Evolutionary conservation across 805 yeast genomes (phyloP).

Genomic region (Starmerella riodocensis): DNA sequence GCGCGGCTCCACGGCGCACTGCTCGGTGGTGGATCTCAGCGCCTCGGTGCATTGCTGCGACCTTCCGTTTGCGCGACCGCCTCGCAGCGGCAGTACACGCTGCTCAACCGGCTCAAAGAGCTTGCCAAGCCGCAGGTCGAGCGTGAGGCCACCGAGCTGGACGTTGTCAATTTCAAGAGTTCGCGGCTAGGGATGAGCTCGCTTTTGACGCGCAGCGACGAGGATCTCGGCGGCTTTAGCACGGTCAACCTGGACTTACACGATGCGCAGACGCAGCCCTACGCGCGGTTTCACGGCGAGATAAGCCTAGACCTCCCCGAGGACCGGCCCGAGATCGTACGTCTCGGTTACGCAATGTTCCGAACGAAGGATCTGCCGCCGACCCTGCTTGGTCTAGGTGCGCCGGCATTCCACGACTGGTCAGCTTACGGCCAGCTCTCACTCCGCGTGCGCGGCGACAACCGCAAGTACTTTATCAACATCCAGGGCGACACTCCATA

Average conservation of each 20-base stretch:
- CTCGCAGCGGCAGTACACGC: background rate
- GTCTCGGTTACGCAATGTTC: constrained; percentile 71
- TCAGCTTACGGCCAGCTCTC: constrained; percentile 47
- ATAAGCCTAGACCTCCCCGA: constrained; percentile 53
- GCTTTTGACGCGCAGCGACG: constrained; percentile 53
- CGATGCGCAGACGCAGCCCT: constrained; percentile 20
- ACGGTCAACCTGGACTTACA: constrained; percentile 41
- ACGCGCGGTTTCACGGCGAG: constrained; percentile 60
- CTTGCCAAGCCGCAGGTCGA: constrained; percentile 11
- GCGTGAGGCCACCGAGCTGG: constrained; percentile 24
- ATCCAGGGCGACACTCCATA: constrained; percentile 71
- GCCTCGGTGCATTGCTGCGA: too few species aligned
- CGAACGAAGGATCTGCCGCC: constrained; percentile 54
- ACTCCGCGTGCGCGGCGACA: constrained; percentile 58
- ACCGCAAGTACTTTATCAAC: constrained; percentile 63
- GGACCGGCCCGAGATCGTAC: constrained; percentile 47
- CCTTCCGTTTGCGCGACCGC: too few species aligned
- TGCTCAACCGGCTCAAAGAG: constrained; percentile 6
- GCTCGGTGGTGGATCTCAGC: too few species aligned
- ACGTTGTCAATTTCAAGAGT: constrained; percentile 47
- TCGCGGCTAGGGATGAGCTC: constrained; percentile 35
- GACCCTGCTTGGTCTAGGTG: constrained; percentile 29
- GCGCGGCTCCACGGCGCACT: too few species aligned
- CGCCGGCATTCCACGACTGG: constrained; percentile 56
- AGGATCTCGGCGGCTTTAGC: constrained; percentile 67